Base-by-base conservation (phyloP, 768 basidiomycete genomes). In the Pisolithus microcarpus region DNA sequence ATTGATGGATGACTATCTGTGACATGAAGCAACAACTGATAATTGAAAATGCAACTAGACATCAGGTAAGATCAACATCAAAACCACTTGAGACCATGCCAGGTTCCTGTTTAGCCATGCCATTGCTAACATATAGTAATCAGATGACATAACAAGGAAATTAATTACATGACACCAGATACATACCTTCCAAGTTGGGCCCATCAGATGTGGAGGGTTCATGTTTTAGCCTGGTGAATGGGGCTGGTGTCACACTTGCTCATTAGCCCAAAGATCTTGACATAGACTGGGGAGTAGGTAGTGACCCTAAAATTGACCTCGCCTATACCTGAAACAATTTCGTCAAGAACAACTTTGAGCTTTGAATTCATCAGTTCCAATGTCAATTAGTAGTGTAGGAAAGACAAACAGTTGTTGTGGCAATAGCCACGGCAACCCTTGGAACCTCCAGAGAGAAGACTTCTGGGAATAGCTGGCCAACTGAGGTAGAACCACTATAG, bases 371-470 rank as follows among this genome's bases (percentile, higher is more conserved):
- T 21, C 21, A 36, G 21, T 7, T 19, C n/a, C 4, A 16, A 38
- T 16, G n/a, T 7, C 9, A 46, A 23, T 38, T 10, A 24, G 13
- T 13, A n/a, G 34, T 13, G 23, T 21, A 40, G 37, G 15, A 11
- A 40, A 1, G 10, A 19, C 7, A 6, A 46, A 55, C 19, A 0
- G 46, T 24, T 5, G 55, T 56, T 7, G 42, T 37, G 1, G 50
- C 38, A 23, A 56, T 26, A 7, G 28, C 15, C 2, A 56, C 19
- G 2, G 43, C 28, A 26, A 47, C 15, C 4, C 8, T 5, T 7
- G 50, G 52, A 4, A 51, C 56, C 16, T 56, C 47, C 3, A 13
- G 13, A 1, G 13, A 5, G n/a, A 57, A 57, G 7, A 54, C 56
- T 13, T 54, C 30, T 1, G 38, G 48, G 34, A 51, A 54, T 2